Evolutionary conservation across 495 filamentous ascomycete genomes (phyloP), one percentile per base, ranked within the genome.

Genomic region (Neurospora sp.): DNA sequence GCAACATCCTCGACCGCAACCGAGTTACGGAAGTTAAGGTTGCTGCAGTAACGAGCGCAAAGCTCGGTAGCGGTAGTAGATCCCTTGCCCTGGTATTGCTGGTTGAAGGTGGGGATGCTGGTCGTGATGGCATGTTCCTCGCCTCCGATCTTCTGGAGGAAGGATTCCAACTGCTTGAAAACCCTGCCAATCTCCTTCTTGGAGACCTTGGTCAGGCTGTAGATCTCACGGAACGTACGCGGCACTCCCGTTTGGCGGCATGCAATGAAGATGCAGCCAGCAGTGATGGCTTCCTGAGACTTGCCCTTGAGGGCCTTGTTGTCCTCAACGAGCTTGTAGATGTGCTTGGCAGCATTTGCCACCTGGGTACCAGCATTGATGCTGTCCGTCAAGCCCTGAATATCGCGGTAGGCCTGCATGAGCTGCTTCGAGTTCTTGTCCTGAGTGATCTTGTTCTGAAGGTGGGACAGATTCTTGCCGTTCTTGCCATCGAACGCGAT

Each of bases 131-230:
- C 71, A 73, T 80, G 74, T 11, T 75, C 76, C 39, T 82, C 81
- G 42, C 84, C 85, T 40, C 81, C 81, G 76, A 82, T 81, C 76
- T 83, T 85, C 76, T 87, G 84, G 78, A 97, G 90, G 84, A 97
- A 97, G 80, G 92, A 90, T 84, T 98, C 94, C 41, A 98, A 82
- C 72, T 87, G 84, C 84, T 99, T 99, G 87, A 98, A 99, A 41
- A 95, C 94, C 66, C 95, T 86, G 27, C 96, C 96, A 75, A 98
- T 98, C 79, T 98, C 96, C 83, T 97, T 97, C 83, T 97, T 96
- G 37, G 91, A 89, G 14, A 98, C 95, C 77, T 95, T 96, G 53
- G 96, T 98, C 81, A 98, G 83, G 59, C 91, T 88, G 80, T 91
- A 95, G 76, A 99, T 93, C 81, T 98, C 96, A 35, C 90, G 90